Base-by-base conservation (phyloP, 208 protist genomes). In the Leishmania lainsoni region DNA sequence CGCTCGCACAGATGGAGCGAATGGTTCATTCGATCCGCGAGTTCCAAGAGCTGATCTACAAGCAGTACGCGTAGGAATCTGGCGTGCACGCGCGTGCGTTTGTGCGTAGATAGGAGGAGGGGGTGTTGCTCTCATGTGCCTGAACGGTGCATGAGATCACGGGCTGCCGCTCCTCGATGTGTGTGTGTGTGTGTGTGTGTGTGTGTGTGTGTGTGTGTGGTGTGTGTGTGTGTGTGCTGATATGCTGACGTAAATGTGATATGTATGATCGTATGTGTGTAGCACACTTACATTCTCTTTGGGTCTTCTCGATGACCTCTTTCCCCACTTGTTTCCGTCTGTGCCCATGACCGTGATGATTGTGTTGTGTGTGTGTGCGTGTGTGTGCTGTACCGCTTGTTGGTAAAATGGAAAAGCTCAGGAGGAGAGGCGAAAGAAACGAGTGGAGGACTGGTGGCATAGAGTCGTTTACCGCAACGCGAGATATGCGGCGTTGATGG, bases 1-100 rank as follows among this genome's bases (percentile, higher is more conserved):
- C 93, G 26, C 98, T 99, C 83, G 90, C 99, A 26, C 83, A 99
- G 72, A 98, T 99, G 83, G 89, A 98, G 82, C 84, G 87, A n/a
- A 89, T 98, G 89, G 90, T 95, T 87, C 77, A 79, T 54, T 56
- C 83, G 42, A 89, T 97, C 77, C 88, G 91, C 77, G 72, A 65
- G 42, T 90, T 95, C 76, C 94, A 97, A 83, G 87, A 94, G 61
- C 65, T 72, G 56, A 73, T 97, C n/a, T 94, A 92, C 83, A 48
- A 39, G 9, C 83, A 90, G 80, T 96, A 93, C 79, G 68, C 56
- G 20, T 81, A 81, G 8, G 26, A 59, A 35, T 8, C 39, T 61
- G 51, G 39, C n/a, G 8, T 20, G 32, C 35, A 32, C 56, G 59
- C 73, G 32, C 52, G 35, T 51, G 32, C 22, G 72, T 22, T 26